Evolutionary conservation across 257 asterid species (phyloP), one percentile per base, ranked within the genome.

Genomic region (Primulina huaijiensis): DNA sequence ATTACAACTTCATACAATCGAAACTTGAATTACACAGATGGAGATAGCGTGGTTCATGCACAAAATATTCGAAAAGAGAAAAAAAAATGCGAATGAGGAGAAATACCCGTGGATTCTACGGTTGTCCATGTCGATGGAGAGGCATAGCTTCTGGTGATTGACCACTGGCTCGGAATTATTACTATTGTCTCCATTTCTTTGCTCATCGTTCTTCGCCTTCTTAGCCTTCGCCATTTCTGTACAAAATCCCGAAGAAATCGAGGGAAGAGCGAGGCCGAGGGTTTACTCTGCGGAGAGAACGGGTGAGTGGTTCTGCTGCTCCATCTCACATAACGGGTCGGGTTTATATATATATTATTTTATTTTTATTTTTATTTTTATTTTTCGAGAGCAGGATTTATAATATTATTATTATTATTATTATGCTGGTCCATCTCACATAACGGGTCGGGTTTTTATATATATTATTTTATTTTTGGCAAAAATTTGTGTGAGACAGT

Each of bases 111-210:
- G 89, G 65, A 94, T 83, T 70, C 90, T 90, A 27, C 89, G 93
- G 70, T 85, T 86, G 60, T 91, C 95, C 90, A 91, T 86, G 82
- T 94, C 99, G 61, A 94, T 89, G 37, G 97, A 86, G 21, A 94
- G 81, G 67, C 96, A 89, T 40, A 94, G 92, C 88, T 91, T 94
- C 87, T 94, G 99, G 77, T 94, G 97, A 82, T 88, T 89, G 73
- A 94, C 92, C 25, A 94, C 89, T 17, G 97, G 97, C 68, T 91
- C 96, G 7, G 99, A 81, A 78, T 87, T 43, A 4, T 43, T 87
- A 71, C 77, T 74, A 58, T 73, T 81, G 23, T 85, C 83, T 60
- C 84, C 92, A 25, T 87, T 89, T 79, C 84, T 87, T 78, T 91
- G 99, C 69, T 94, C 99, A 74, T 94, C 97, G 35, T 71, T 89